A percentile compares a stretch with the other conserved stretches of the same genome.
Evolutionary conservation across 129 eudicot species (phyloP).

Genomic region (Artemisia argyi): DNA sequence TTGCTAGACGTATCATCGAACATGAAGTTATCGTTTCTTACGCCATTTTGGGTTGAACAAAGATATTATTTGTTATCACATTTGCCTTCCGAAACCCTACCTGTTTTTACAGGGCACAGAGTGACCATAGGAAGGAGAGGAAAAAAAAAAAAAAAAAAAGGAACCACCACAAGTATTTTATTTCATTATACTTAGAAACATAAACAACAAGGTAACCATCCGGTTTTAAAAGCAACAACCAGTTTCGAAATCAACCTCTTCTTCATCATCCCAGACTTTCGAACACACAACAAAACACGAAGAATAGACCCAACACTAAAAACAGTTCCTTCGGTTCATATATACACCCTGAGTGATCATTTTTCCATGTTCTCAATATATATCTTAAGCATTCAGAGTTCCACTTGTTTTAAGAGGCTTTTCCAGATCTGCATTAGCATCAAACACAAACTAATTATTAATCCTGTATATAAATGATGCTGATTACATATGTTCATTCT

Average conservation of each 20-base stretch:
- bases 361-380: neutral
- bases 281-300: neutral
- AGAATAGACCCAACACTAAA: conserved; percentile 20
- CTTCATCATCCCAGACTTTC: neutral
- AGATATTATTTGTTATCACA: no score
- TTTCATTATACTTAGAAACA: conserved; percentile 8
- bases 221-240: conserved; percentile 1
- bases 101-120: no score
- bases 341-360: neutral
- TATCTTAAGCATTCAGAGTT: neutral
- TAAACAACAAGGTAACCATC: conserved; percentile 2
- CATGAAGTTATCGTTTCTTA: no score
- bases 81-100: no score
- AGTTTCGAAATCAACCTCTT: no score
- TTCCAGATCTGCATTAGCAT: conserved; percentile 27
- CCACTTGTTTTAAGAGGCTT: conserved; percentile 15
- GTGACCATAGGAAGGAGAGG: no score
- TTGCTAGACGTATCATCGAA: no score
- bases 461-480: neutral
- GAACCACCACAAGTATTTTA: neutral
- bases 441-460: conserved; percentile 19
- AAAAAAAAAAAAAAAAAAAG: no score
- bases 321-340: conserved; percentile 11
- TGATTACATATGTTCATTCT: neutral
- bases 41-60: no score